Percentiles rank a stretch among this genome's conserved stretches.
Evolutionary conservation across 805 yeast species (phyloP).

Genomic region (Priceomyces carsonii): DNA sequence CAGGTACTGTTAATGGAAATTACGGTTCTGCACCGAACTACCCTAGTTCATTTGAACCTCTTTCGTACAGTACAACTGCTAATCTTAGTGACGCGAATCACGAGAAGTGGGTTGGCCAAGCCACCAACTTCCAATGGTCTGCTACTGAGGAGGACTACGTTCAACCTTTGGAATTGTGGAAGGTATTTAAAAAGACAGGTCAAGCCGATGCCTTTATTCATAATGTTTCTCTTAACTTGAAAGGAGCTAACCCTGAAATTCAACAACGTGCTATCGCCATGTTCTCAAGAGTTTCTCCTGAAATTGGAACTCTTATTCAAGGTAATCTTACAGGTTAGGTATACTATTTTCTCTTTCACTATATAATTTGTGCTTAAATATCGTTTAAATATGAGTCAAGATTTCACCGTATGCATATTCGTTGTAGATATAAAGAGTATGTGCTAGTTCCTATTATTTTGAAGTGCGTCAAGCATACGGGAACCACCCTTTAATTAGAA

Average conservation of each 20-base stretch:
- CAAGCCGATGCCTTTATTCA: conserved; percentile 24
- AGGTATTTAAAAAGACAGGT: conserved; percentile 19
- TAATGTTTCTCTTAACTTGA: conserved; percentile 21
- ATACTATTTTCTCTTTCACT: too few relatives aligned
- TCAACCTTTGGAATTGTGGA: conserved; percentile 22
- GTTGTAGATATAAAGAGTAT: too few relatives aligned
- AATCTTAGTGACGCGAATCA: conserved; percentile 18
- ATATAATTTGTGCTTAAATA: too few relatives aligned
- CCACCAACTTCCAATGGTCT: conserved; percentile 26
- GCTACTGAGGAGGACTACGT: conserved; percentile 21
- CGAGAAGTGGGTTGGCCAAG: conserved; percentile 26
- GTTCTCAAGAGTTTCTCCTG: conserved; percentile 21
- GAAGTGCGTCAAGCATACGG: too few relatives aligned
- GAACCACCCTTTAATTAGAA: too few relatives aligned
- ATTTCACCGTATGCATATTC: too few relatives aligned
- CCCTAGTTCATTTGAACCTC: conserved; percentile 9
- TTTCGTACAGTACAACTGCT: conserved; percentile 7
- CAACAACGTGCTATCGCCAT: conserved; percentile 20
- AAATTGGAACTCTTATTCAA: conserved; percentile 7
- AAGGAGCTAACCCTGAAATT: conserved; percentile 17
- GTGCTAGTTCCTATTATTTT: too few relatives aligned
- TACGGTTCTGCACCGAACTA: conserved; percentile 12
- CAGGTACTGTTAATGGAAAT: conserved; percentile 8
- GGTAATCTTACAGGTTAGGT: too few relatives aligned
- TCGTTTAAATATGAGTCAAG: too few relatives aligned